phyloP scores from a whole-genome alignment of 176 grass and related monocot genomes.

The Cocos nucifera region DNA sequence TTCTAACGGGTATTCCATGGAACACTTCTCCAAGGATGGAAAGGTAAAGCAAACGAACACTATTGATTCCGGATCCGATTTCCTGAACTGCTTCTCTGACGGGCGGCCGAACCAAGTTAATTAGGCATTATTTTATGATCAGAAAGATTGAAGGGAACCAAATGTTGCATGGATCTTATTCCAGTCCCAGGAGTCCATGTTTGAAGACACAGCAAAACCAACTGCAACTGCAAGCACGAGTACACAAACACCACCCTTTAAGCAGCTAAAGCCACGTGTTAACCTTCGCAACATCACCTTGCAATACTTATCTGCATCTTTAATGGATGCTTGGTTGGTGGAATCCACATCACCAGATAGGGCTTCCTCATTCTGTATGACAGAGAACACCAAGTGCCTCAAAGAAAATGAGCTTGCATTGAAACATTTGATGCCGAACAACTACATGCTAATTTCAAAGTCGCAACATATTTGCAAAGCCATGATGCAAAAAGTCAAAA shows the following conservation, averaged over 20 bases:
- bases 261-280: constrained; percentile 32
- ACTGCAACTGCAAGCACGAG: constrained; percentile 31
- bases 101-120: too few relatives aligned
- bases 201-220: constrained; percentile 34
- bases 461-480: neutral
- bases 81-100: neutral
- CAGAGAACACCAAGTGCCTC: neutral
- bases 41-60: constrained; percentile 1
- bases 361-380: constrained; percentile 59
- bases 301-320: constrained; percentile 82
- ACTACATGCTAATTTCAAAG: too few relatives aligned
- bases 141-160: constrained; percentile 36
- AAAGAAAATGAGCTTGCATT: neutral
- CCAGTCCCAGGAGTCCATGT: constrained; percentile 35
- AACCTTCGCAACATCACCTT: constrained; percentile 68
- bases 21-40: neutral
- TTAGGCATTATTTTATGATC: neutral
- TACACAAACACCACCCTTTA: constrained; percentile 41
- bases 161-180: constrained; percentile 51
- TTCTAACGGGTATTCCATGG: neutral
- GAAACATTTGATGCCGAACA: too few relatives aligned
- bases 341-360: constrained; percentile 33
- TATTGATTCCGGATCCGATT: neutral
- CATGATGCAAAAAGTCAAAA: neutral
- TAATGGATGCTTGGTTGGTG: constrained; percentile 40